Evolutionary conservation across 2,329 filamentous ascomycete genomes (phyloP).

Genomic region (Neurospora sp.): DNA sequence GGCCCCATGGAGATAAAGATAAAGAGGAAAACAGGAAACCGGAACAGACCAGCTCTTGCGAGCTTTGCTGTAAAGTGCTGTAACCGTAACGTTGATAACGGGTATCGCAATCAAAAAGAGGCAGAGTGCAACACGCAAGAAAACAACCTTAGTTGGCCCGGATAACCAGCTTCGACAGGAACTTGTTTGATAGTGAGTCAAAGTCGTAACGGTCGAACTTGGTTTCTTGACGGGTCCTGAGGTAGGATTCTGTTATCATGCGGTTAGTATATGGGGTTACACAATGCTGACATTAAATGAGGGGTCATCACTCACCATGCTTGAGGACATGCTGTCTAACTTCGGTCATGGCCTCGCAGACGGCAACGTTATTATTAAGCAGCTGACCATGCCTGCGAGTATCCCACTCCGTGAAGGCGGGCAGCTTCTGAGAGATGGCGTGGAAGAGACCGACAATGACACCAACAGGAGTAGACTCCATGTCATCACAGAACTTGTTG

Average conservation of each 20-base stretch:
- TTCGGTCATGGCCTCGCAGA: slow-evolving; percentile 94
- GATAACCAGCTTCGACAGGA: slow-evolving; percentile 91
- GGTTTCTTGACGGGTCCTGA: slow-evolving; percentile 66
- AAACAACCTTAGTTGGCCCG: slow-evolving; percentile 63
- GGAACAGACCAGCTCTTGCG: slow-evolving; percentile 1
- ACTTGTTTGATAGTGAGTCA: slow-evolving; percentile 93
- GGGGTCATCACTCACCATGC: slow-evolving; percentile 59
- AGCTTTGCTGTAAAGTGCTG: slow-evolving; percentile 18
- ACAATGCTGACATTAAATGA: not conserved
- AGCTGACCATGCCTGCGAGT: slow-evolving; percentile 82
- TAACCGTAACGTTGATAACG: slow-evolving; percentile 8
- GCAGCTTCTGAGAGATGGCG: slow-evolving; percentile 93
- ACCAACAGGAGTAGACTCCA: slow-evolving; percentile 92
- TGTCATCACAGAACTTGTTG: slow-evolving; percentile 90
- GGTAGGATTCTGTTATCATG: slow-evolving; percentile 62
- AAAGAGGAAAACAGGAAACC: slow-evolving; percentile 19
- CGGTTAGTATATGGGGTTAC: slow-evolving; percentile 28
- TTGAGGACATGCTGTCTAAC: slow-evolving; percentile 85
- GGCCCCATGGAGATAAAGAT: slow-evolving; percentile 16
- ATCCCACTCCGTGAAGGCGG: slow-evolving; percentile 89
- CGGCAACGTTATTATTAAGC: slow-evolving; percentile 80
- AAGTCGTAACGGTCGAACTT: slow-evolving; percentile 90
- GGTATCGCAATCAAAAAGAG: slow-evolving; percentile 7
- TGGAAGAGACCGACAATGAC: slow-evolving; percentile 96
- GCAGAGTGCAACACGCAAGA: not conserved